Evolutionary conservation across 2,329 filamentous ascomycete genomes (phyloP).

Genomic region (Aspergillus sp.): DNA sequence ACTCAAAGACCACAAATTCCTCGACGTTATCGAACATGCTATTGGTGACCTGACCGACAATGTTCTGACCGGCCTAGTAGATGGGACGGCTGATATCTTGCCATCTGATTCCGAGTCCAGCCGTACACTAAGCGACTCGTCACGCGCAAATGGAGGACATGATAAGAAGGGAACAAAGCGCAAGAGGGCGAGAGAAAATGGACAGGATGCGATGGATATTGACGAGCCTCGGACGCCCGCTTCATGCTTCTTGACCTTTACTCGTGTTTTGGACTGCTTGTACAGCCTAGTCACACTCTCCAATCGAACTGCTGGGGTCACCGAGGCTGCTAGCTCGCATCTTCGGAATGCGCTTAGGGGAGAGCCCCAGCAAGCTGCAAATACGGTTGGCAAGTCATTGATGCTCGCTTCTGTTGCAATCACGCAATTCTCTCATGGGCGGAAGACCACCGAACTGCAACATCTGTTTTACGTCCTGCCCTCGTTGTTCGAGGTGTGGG

Average conservation of each 20-base stretch:
- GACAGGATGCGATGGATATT: conserved; percentile 35
- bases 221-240: conserved; percentile 36
- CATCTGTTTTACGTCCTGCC: conserved; percentile 41
- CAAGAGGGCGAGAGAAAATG: conserved; percentile 38
- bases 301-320: conserved; percentile 31
- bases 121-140: conserved; percentile 37
- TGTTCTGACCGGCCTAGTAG: conserved; percentile 32
- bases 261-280: conserved; percentile 40
- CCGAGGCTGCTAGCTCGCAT: conserved; percentile 42
- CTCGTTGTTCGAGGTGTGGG: conserved; percentile 43
- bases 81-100: conserved; percentile 27
- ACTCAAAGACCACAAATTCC: conserved; percentile 71
- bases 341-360: conserved; percentile 45
- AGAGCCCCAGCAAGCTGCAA: conserved; percentile 39
- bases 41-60: conserved; percentile 59
- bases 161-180: conserved; percentile 42
- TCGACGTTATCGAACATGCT: conserved; percentile 67
- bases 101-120: conserved; percentile 42
- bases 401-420: conserved; percentile 37
- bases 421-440: conserved; percentile 34
- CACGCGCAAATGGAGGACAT: conserved; percentile 26
- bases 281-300: conserved; percentile 36
- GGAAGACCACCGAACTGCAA: conserved; percentile 38
- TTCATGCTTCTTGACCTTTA: conserved; percentile 40
- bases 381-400: conserved; percentile 43